Conservation (phyloP, 2,329 filamentous ascomycete species). For the Zymoseptoria brevis region DNA sequence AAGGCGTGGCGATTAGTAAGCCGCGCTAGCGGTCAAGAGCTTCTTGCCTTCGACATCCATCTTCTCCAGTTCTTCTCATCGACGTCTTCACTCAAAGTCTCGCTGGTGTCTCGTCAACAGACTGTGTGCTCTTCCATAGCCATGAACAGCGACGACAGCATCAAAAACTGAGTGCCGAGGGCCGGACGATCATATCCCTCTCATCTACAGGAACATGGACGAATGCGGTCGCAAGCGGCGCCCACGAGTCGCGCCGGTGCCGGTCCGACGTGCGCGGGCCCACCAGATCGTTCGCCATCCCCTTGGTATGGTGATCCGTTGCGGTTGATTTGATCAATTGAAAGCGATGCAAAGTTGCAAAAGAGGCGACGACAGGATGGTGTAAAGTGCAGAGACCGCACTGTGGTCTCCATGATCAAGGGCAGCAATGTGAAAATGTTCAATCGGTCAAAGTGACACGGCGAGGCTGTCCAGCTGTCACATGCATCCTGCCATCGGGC, state of each 20-base stretch:
- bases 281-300: neutral
- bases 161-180: no score
- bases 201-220: no score
- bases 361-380: no score
- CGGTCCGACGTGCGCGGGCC: neutral
- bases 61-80: no score
- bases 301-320: neutral
- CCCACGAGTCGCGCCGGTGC: neutral
- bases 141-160: no score
- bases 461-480: neutral
- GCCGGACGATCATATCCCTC: no score
- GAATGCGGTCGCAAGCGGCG: neutral
- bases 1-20: no score
- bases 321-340: neutral
- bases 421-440: neutral
- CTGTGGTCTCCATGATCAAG: neutral
- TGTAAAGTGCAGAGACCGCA: neutral
- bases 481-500: neutral
- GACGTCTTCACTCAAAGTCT: no score
- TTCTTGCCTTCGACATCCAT: no score
- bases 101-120: no score
- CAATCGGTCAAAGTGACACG: neutral
- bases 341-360: neutral
- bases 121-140: no score
- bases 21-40: no score